phyloP scores from a whole-genome alignment of 768 basidiomycete genomes.

The Rhizopogon roseolus region DNA sequence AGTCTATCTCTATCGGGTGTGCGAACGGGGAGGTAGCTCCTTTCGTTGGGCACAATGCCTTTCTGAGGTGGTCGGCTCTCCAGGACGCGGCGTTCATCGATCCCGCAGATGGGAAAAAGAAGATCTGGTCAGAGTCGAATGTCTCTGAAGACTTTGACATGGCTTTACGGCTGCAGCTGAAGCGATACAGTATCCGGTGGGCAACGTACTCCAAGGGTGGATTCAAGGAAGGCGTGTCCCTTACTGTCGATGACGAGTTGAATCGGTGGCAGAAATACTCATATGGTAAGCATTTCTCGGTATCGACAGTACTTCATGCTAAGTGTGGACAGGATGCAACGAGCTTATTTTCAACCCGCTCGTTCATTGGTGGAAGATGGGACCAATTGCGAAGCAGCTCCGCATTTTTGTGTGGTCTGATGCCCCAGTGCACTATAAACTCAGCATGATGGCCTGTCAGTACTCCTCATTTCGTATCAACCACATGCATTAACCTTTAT shows the following conservation, averaged over 20 bases:
- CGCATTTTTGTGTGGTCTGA: conserved; percentile 64
- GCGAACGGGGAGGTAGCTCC: conserved; percentile 40
- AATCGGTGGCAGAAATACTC: conserved; percentile 86
- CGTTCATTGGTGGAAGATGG: conserved; percentile 65
- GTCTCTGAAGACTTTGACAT: conserved; percentile 63
- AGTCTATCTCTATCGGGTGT: conserved; percentile 30
- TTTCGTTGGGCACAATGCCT: conserved; percentile 47
- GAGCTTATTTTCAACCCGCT: conserved; percentile 82
- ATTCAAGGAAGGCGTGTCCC: conserved; percentile 83
- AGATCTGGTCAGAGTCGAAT: conserved; percentile 55
- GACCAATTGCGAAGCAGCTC: conserved; percentile 76
- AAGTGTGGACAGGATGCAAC: conserved; percentile 45
- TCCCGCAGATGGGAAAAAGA: conserved; percentile 41
- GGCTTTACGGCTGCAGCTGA: conserved; percentile 36
- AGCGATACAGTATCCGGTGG: conserved; percentile 40
- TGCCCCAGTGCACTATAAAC: conserved; percentile 73
- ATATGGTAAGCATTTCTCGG: conserved; percentile 51
- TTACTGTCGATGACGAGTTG: conserved; percentile 82
- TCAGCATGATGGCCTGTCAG: conserved; percentile 73
- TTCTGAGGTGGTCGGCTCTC: conserved; percentile 54
- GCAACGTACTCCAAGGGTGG: conserved; percentile 79
- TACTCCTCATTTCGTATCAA: neutral
- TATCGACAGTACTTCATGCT: conserved; percentile 10
- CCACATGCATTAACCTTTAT: neutral
- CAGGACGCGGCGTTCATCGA: conserved; percentile 53